A percentile compares a stretch with the other conserved stretches of the same genome.
Conservation (phyloP, 768 basidiomycete genomes). For the Holtermanniella nyarrowii region DNA sequence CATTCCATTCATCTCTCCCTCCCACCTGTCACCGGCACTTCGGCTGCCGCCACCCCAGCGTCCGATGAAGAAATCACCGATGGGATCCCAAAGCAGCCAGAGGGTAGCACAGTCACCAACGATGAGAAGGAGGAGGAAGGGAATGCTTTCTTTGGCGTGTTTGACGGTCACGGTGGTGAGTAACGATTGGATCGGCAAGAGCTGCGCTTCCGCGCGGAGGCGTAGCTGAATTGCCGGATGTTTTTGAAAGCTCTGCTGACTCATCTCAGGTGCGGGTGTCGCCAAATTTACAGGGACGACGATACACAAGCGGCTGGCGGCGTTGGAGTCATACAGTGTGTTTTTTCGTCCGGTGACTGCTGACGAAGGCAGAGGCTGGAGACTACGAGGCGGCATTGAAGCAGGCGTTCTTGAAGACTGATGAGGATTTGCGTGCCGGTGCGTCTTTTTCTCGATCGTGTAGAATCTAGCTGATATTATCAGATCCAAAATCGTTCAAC, state of each 20-base stretch:
- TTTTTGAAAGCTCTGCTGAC: background rate
- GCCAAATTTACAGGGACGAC: conserved; percentile 40
- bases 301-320: conserved; percentile 31
- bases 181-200: conserved; percentile 7
- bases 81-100: conserved; percentile 30
- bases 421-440: conserved; percentile 86
- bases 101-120: conserved; percentile 36
- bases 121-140: conserved; percentile 47
- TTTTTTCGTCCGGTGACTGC: conserved; percentile 1
- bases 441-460: conserved; percentile 8
- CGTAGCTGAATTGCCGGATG: background rate
- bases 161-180: conserved; percentile 95
- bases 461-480: background rate
- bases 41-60: conserved; percentile 11
- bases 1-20: conserved; percentile 67
- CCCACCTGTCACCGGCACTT: conserved; percentile 24
- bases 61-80: conserved; percentile 7
- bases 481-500: conserved; percentile 74
- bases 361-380: conserved; percentile 33
- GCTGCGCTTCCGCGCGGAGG: background rate
- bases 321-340: conserved; percentile 35
- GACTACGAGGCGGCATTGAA: conserved; percentile 71
- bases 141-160: conserved; percentile 80
- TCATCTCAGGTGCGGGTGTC: conserved; percentile 19
- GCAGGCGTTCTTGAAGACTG: conserved; percentile 80